Conservation (phyloP, 306 rosid genomes). For the Cicer bijugum region DNA sequence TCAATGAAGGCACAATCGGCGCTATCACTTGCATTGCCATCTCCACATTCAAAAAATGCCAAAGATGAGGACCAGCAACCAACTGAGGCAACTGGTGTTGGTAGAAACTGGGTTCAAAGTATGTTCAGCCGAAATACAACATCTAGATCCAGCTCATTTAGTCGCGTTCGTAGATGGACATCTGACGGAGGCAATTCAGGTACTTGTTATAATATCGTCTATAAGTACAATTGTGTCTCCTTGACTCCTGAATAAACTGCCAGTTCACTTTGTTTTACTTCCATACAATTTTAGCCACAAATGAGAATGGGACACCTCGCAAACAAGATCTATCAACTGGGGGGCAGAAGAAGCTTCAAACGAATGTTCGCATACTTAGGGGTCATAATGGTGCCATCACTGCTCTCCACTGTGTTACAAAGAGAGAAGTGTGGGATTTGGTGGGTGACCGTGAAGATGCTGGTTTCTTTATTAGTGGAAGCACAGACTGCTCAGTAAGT, state of each 20-base stretch:
- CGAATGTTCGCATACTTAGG: conserved; percentile 88
- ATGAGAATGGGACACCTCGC: conserved; percentile 76
- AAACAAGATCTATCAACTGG: conserved; percentile 70
- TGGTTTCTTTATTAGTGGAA: conserved; percentile 96
- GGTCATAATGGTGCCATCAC: conserved; percentile 94
- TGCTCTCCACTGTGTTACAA: conserved; percentile 96
- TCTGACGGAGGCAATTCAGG: conserved; percentile 75
- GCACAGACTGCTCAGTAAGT: conserved; percentile 92
- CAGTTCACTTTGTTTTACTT: conserved; percentile 23
- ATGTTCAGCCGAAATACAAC: conserved; percentile 88
- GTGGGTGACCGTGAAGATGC: conserved; percentile 99
- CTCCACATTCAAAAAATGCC: conserved; percentile 79
- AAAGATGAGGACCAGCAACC: conserved; percentile 84
- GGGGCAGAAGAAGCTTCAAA: conserved; percentile 93
- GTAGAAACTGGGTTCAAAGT: conserved; percentile 99
- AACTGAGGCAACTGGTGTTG: conserved; percentile 81
- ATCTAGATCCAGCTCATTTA: conserved; percentile 75
- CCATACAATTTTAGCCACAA: conserved; percentile 52
- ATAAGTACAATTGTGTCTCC: conserved; percentile 13
- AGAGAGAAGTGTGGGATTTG: conserved; percentile 99
- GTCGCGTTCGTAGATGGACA: conserved; percentile 86
- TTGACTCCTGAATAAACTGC: conserved; percentile 33
- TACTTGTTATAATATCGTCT: conserved; percentile 44
- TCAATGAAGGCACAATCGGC: conserved; percentile 69
- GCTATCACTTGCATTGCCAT: conserved; percentile 68